These are phyloP conservation scores for Musa schizocarpa DNA, from an alignment of 176 grass and related monocot genomes.

Conservation along the genomic window DNA sequence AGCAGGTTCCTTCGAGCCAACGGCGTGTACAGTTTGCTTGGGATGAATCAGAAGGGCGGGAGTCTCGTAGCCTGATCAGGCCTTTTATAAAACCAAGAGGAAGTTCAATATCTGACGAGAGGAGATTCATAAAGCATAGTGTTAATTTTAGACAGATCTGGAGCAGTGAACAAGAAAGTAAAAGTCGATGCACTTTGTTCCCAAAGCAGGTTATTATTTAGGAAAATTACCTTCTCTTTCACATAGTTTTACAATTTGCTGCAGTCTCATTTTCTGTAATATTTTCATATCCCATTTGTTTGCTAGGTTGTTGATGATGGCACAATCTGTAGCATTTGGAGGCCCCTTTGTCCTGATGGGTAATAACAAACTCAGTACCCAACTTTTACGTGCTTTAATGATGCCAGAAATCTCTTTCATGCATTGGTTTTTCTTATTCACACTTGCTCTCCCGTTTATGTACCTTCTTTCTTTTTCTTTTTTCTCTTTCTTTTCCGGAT, in stretches of 20 bases:
- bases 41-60: slow-evolving; percentile 52
- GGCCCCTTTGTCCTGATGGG: slow-evolving; percentile 69
- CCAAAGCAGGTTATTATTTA: slow-evolving; percentile 56
- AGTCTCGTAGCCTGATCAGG: slow-evolving; percentile 43
- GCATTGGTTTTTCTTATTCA: too few species aligned
- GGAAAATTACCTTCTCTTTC: neutral
- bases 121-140: slow-evolving; percentile 39
- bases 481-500: too few species aligned
- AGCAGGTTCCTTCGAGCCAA: slow-evolving; percentile 73
- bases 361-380: slow-evolving; percentile 27
- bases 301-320: slow-evolving; percentile 65
- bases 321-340: slow-evolving; percentile 75
- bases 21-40: slow-evolving; percentile 54
- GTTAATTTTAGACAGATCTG: slow-evolving; percentile 85
- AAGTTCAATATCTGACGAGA: slow-evolving; percentile 50
- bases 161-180: slow-evolving; percentile 83
- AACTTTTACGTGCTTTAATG: neutral
- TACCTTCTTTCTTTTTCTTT: too few species aligned
- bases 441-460: too few species aligned
- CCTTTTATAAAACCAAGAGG: slow-evolving; percentile 72
- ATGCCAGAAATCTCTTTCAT: neutral
- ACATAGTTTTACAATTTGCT: slow-evolving; percentile 9
- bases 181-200: slow-evolving; percentile 79
- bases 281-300: neutral
- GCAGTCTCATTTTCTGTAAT: neutral